Evolutionary conservation across 345 rosid genomes (phyloP).

Genomic region (Diplotaxis tenuifolia): DNA sequence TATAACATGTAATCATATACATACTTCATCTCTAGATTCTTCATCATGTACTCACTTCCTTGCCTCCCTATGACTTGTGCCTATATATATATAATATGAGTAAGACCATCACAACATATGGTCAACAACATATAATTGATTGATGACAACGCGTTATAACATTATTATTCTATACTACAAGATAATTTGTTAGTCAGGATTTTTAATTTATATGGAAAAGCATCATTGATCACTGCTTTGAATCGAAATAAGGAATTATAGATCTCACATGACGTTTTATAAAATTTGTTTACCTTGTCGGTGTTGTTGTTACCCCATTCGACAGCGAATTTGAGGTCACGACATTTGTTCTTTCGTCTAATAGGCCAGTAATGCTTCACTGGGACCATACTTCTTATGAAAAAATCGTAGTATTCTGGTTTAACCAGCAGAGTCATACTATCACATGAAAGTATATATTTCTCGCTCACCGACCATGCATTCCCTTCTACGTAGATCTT

Average conservation of each 20-base stretch:
- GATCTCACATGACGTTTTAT: not conserved
- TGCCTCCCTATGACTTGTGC: constrained; percentile 57
- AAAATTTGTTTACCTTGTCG: not conserved
- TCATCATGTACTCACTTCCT: too few species aligned
- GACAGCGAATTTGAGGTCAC: constrained; percentile 34
- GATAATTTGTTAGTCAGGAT: too few species aligned
- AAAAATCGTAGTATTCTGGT: constrained; percentile 49
- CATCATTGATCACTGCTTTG: too few species aligned
- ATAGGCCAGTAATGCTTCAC: constrained; percentile 57
- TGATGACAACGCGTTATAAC: too few species aligned
- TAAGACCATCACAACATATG: not conserved
- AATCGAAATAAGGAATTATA: too few species aligned
- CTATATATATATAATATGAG: constrained; percentile 24
- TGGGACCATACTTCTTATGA: constrained; percentile 46
- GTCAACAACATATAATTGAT: too few species aligned
- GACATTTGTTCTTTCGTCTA: constrained; percentile 29
- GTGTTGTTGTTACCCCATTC: constrained; percentile 40
- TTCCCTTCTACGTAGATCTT: constrained; percentile 56
- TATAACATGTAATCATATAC: too few species aligned
- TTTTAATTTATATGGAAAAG: too few species aligned
- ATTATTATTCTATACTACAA: too few species aligned
- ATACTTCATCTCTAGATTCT: too few species aligned
- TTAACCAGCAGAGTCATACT: constrained; percentile 43
- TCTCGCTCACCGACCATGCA: constrained; percentile 57
- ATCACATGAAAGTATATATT: constrained; percentile 54